Percentiles rank a stretch among this genome's conserved stretches.
Evolutionary conservation across 306 rosid genomes (phyloP).

Genomic region (Neltuma alba): DNA sequence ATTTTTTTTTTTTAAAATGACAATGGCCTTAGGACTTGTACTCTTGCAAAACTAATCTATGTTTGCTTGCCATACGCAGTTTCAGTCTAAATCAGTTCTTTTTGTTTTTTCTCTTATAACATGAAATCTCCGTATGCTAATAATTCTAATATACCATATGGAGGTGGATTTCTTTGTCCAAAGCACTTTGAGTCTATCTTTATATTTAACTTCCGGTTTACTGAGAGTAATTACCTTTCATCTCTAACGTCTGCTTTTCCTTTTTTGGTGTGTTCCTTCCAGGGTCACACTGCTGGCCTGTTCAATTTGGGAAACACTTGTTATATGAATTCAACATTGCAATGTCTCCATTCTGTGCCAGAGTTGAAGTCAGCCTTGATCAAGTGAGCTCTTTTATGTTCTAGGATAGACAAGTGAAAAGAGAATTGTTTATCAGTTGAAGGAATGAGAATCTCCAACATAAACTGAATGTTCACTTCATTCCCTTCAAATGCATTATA

Average conservation of each 20-base stretch:
- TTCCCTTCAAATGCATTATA: not conserved
- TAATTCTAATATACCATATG: not conserved
- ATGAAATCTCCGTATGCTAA: not conserved
- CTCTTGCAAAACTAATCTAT: not conserved
- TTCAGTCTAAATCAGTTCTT: conserved; percentile 9
- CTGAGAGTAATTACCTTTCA: conserved; percentile 1
- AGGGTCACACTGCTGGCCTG: conserved; percentile 96
- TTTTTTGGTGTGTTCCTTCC: conserved; percentile 23
- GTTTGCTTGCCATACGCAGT: conserved; percentile 18
- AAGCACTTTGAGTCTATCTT: conserved; percentile 18
- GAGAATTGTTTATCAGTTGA: not conserved
- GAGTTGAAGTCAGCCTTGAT: conserved; percentile 94
- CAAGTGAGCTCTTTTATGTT: conserved; percentile 52
- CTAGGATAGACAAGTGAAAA: not conserved
- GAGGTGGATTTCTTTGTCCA: conserved; percentile 12
- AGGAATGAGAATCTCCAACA: not conserved
- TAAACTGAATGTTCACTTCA: not conserved
- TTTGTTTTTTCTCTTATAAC: not conserved
- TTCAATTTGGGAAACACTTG: conserved; percentile 97
- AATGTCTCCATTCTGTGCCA: conserved; percentile 98
- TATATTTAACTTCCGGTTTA: conserved; percentile 12
- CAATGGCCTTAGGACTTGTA: not conserved
- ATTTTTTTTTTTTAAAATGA: not conserved
- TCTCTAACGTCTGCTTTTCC: conserved; percentile 14
- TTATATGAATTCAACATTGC: conserved; percentile 97